A percentile compares a stretch with the other conserved stretches of the same genome.
Conservation (phyloP, 345 rosid species). For the Hevea brasiliensis region DNA sequence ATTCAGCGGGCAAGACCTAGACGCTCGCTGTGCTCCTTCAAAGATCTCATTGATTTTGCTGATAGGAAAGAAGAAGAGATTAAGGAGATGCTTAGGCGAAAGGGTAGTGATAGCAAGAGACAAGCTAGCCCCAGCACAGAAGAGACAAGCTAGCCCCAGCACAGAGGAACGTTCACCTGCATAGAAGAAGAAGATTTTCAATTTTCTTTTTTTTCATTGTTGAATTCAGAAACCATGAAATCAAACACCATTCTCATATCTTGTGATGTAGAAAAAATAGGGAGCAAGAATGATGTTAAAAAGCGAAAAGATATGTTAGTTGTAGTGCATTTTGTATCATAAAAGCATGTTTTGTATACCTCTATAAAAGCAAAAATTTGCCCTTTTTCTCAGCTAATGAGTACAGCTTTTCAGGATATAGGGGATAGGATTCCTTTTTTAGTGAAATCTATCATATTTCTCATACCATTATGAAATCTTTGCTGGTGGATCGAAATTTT, state of each 20-base stretch:
- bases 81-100: conserved; percentile 52
- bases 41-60: conserved; percentile 47
- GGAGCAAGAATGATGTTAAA: not conserved
- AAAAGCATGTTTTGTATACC: not conserved
- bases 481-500: too few species aligned
- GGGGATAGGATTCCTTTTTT: too few species aligned
- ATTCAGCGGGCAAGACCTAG: conserved; percentile 49
- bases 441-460: too few species aligned
- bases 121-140: conserved; percentile 39
- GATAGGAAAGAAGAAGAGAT: conserved; percentile 50
- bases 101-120: conserved; percentile 41
- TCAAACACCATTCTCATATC: not conserved
- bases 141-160: too few species aligned
- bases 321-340: conserved; percentile 1
- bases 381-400: not conserved
- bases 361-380: not conserved
- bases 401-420: not conserved
- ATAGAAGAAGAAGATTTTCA: not conserved
- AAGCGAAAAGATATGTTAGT: not conserved
- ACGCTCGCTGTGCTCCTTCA: conserved; percentile 41
- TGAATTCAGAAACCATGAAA: not conserved
- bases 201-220: not conserved
- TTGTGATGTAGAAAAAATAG: not conserved
- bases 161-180: conserved; percentile 35
- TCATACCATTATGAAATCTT: too few species aligned